Conservation (phyloP, 176 grass and related monocot genomes). For the Carex cristatella region DNA sequence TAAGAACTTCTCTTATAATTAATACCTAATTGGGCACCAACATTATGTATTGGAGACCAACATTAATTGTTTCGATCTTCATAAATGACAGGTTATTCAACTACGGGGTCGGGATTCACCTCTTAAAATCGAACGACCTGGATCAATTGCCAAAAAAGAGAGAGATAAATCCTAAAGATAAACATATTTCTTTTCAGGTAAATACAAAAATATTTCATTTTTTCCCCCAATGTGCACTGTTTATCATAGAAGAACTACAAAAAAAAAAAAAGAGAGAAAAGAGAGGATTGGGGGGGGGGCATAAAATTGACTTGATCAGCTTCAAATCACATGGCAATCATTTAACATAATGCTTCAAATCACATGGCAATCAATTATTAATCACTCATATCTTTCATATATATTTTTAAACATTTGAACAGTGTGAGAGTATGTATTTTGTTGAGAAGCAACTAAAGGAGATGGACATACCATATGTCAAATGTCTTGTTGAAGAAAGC, state of each 20-base stretch:
- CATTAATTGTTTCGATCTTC: not conserved
- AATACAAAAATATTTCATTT: too few species aligned
- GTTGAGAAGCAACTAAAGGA: slow-evolving; percentile 69
- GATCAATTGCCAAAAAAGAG: slow-evolving; percentile 43
- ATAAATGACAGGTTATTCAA: slow-evolving; percentile 57
- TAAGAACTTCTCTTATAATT: too few species aligned
- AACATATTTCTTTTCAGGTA: slow-evolving; percentile 95
- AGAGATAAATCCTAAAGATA: slow-evolving; percentile 89
- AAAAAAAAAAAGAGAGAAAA: too few species aligned
- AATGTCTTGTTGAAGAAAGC: slow-evolving; percentile 53
- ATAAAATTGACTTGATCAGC: too few species aligned
- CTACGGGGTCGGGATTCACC: slow-evolving; percentile 71
- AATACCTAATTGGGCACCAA: too few species aligned
- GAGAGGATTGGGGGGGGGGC: too few species aligned
- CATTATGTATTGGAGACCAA: not conserved
- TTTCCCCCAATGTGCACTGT: too few species aligned
- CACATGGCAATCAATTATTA: not conserved
- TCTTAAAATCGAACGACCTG: slow-evolving; percentile 53
- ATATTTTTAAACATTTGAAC: not conserved
- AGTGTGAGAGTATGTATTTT: slow-evolving; percentile 66
- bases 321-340: not conserved
- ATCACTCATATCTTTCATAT: not conserved
- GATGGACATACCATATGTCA: slow-evolving; percentile 38
- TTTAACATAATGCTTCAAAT: too few species aligned
- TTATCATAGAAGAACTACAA: too few species aligned